Evolutionary conservation across 768 basidiomycete species (phyloP), one percentile per base, ranked within the genome.

Genomic region (Megacollybia marginata): DNA sequence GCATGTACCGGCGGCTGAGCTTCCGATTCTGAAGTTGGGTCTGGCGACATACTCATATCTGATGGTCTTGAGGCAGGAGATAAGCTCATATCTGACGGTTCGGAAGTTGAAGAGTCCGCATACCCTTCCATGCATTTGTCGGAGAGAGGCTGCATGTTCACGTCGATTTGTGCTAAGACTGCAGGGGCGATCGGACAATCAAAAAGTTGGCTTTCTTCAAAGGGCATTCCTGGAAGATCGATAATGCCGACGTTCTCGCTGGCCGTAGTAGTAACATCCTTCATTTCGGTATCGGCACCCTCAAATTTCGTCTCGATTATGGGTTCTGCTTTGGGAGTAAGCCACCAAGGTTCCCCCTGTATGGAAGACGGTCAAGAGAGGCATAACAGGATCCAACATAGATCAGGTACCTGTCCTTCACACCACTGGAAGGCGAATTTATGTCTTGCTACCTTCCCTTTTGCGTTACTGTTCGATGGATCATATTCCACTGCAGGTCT

Each of bases 401-500:
- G 12, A 45, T 34, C 18, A 31, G 57, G 47, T 55, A 64, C 86
- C 68, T 91, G 89, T 40, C 71, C 75, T 52, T 82, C 76, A 54
- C 86, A 88, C 88, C 88, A 92, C 55, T 85, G 83, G 55, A 92
- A 92, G 5, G 83, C 82, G 57, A 92, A 90, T 61, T 91, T 92
- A 61, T 80, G 88, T 7, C 88, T 72, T 11, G 88, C 73, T n/a
- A 87, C 78, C n/a, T 65, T 67, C 10, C 77, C 76, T 32, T 56
- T 62, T 15, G 67, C 64, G 51, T 77, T 80, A 9, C 54, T 48
- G 36, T 62, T 63, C 6, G 76, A 66, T 1, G 71, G 57, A 56
- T 88, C 79, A 50, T 74, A 77, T 66, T 89, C 87, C 42, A 85
- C 87, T 86, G 49, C 7, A 48, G 50, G 5, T 12, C 23, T 28